A percentile compares a stretch with the other conserved stretches of the same genome.
Evolutionary conservation across 1,139 yeast genomes (phyloP).

Genomic region (Taphrina confusa): DNA sequence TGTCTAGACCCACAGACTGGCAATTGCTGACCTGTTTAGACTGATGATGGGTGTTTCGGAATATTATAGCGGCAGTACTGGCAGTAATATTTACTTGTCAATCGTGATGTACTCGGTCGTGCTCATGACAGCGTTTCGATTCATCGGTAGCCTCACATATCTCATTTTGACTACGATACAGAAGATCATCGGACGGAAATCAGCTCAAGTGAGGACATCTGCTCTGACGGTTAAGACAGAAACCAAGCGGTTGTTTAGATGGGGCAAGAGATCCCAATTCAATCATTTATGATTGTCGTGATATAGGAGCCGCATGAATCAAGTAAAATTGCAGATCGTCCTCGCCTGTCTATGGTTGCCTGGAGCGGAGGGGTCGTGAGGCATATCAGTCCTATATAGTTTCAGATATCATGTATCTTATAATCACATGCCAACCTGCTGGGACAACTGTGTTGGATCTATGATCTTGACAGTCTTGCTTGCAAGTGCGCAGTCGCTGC

Average conservation of each 20-base stretch:
- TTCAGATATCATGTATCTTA: too few relatives aligned
- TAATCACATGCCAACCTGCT: too few relatives aligned
- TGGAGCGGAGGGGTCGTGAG: too few relatives aligned
- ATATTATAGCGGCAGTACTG: slow-evolving; percentile 16
- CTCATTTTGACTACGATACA: slow-evolving; percentile 1
- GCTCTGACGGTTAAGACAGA: slow-evolving; percentile 3
- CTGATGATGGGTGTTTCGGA: slow-evolving; percentile 29
- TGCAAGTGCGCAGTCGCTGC: too few relatives aligned
- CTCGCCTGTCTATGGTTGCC: too few relatives aligned
- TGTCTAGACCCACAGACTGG: too few relatives aligned
- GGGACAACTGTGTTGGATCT: too few relatives aligned
- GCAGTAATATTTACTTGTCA: slow-evolving; percentile 24
- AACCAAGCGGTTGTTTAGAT: neutral
- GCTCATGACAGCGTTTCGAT: slow-evolving; percentile 26
- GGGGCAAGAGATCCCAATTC: neutral
- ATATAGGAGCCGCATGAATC: too few relatives aligned
- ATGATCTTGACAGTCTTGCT: too few relatives aligned
- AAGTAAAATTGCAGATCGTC: too few relatives aligned
- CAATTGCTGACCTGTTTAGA: too few relatives aligned
- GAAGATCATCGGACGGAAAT: slow-evolving; percentile 1
- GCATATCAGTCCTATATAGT: too few relatives aligned
- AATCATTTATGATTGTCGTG: neutral
- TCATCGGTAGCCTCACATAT: slow-evolving; percentile 13
- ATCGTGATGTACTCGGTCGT: slow-evolving; percentile 22
- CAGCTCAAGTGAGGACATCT: slow-evolving; percentile 3